Evolutionary conservation across 192 early-diverging fungal genomes (phyloP).

Genomic region (Diversispora epigaea): DNA sequence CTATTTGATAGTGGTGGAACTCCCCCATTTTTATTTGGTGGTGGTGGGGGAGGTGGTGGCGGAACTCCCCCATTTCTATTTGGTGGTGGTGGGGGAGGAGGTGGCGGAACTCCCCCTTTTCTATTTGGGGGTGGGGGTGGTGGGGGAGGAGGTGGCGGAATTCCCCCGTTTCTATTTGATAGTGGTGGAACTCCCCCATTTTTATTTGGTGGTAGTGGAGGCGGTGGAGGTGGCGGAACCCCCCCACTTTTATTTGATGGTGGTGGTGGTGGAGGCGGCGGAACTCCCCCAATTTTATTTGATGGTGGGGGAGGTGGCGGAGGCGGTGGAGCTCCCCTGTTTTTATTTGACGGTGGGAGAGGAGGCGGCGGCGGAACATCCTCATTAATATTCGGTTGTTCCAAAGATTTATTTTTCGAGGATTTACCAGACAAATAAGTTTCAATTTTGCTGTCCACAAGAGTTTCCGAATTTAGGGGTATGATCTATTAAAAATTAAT

Average conservation of each 20-base stretch:
- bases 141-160: constrained; percentile 36
- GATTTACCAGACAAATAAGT: too few species aligned
- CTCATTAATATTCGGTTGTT: constrained; percentile 10
- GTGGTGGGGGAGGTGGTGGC: background rate
- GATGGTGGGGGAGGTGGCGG: constrained; percentile 34
- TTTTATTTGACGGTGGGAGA: constrained; percentile 15
- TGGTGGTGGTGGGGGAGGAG: constrained; percentile 37
- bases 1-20: background rate
- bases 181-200: background rate
- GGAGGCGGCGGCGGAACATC: constrained; percentile 24
- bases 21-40: background rate
- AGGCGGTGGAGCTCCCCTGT: constrained; percentile 31
- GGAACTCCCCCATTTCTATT: background rate
- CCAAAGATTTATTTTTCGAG: background rate
- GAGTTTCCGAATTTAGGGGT: too few species aligned
- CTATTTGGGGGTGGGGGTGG: constrained; percentile 33
- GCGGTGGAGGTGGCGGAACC: background rate
- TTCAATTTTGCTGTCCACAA: too few species aligned
- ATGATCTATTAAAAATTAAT: background rate
- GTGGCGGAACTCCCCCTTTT: background rate
- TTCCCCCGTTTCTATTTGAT: background rate
- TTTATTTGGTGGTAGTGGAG: background rate
- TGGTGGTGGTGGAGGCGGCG: constrained; percentile 33
- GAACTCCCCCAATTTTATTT: background rate
- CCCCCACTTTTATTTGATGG: background rate